These are phyloP conservation scores for Polychaeton citri DNA, from an alignment of 2,329 filamentous ascomycete genomes.

Conservation along the genomic window DNA sequence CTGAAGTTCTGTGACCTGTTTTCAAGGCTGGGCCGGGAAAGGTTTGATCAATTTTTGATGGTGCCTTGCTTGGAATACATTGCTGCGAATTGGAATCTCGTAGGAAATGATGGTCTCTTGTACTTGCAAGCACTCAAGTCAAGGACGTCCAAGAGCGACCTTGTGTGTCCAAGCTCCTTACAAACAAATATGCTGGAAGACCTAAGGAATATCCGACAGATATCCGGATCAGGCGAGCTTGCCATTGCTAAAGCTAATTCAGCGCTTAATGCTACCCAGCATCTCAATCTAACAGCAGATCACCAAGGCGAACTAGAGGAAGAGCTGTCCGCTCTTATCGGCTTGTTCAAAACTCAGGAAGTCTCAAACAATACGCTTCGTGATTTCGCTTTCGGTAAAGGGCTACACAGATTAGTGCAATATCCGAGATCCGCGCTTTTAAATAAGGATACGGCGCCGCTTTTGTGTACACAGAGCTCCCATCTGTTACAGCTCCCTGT, in stretches of 20 bases:
- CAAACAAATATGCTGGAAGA: not conserved
- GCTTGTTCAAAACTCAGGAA: too few species aligned
- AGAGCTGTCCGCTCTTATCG: too few species aligned
- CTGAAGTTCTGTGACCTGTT: slow-evolving; percentile 75
- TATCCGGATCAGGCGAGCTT: too few species aligned
- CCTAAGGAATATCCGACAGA: too few species aligned
- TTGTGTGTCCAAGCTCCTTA: not conserved
- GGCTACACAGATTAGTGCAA: slow-evolving; percentile 10
- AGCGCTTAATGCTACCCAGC: too few species aligned
- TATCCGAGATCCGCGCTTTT: not conserved
- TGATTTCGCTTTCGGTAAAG: slow-evolving; percentile 10
- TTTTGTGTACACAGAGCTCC: slow-evolving; percentile 8
- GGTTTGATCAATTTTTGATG: slow-evolving; percentile 62
- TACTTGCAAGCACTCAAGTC: not conserved
- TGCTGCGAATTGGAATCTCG: slow-evolving; percentile 51
- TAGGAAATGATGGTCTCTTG: slow-evolving; percentile 39
- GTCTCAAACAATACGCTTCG: not conserved
- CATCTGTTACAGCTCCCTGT: slow-evolving; percentile 6
- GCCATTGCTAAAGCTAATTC: too few species aligned
- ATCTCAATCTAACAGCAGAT: too few species aligned
- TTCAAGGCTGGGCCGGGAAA: slow-evolving; percentile 55
- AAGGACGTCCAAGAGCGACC: not conserved
- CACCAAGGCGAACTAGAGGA: too few species aligned
- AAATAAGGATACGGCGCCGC: slow-evolving; percentile 7
- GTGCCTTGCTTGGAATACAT: slow-evolving; percentile 77